A percentile compares a stretch with the other conserved stretches of the same genome.
phyloP scores from a whole-genome alignment of 306 rosid genomes.

The Benincasa hispida region DNA sequence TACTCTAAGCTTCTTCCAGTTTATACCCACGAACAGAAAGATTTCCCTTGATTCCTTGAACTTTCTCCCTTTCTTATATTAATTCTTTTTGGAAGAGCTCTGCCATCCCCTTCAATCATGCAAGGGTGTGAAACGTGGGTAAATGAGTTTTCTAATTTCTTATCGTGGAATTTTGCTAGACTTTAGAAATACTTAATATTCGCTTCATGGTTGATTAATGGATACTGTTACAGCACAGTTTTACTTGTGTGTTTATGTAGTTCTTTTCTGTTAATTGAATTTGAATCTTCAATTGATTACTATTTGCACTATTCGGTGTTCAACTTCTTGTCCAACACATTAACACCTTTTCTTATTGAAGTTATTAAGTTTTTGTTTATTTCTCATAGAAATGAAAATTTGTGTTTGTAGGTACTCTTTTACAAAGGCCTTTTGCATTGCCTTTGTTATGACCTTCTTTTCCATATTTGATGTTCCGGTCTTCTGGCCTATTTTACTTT shows the following conservation, averaged over 20 bases:
- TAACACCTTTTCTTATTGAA: not conserved
- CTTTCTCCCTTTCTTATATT: not conserved
- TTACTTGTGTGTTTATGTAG: not conserved
- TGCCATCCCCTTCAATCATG: not conserved
- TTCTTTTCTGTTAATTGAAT: not conserved
- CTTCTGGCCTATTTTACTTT: constrained; percentile 86
- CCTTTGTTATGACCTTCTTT: constrained; percentile 83
- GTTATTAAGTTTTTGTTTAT: not conserved
- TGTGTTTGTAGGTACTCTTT: constrained; percentile 54
- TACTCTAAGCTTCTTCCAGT: not conserved
- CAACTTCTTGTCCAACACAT: not conserved
- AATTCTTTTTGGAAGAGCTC: not conserved
- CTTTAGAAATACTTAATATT: not conserved
- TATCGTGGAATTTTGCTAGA: not conserved
- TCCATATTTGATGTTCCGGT: constrained; percentile 86
- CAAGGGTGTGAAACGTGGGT: not conserved
- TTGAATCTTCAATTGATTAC: not conserved
- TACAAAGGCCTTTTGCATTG: constrained; percentile 74
- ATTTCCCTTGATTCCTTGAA: not conserved
- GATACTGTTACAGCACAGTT: not conserved
- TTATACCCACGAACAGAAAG: not conserved
- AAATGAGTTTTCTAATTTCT: not conserved
- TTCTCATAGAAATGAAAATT: not conserved
- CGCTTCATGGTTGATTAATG: not conserved
- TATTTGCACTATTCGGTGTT: not conserved